phyloP scores from a whole-genome alignment of 192 early-diverging fungal species.

The Backusella tuberculispora region DNA sequence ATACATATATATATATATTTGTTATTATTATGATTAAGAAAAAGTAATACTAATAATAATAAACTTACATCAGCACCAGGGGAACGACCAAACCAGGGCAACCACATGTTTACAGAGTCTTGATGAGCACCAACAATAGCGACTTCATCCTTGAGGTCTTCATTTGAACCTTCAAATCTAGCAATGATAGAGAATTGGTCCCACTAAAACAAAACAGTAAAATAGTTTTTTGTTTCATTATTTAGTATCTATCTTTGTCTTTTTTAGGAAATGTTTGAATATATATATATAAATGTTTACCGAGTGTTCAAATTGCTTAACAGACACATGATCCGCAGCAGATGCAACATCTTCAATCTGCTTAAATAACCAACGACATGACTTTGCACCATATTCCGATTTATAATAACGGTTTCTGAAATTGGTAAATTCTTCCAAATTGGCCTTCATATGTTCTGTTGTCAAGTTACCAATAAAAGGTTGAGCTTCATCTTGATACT shows the following conservation, averaged over 20 bases:
- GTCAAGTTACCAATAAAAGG: constrained; percentile 65
- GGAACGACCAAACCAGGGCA: constrained; percentile 74
- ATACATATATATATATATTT: background rate
- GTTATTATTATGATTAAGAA: background rate
- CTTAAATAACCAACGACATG: constrained; percentile 70
- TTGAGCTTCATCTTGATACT: constrained; percentile 62
- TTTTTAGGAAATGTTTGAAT: background rate
- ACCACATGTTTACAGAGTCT: constrained; percentile 86
- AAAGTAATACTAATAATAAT: background rate
- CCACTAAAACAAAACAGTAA: constrained; percentile 49
- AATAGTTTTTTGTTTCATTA: too few species aligned
- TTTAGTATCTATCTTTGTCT: background rate
- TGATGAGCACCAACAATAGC: constrained; percentile 92
- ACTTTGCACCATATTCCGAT: constrained; percentile 64
- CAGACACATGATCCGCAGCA: constrained; percentile 59
- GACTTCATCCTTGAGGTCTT: constrained; percentile 53
- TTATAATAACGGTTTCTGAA: constrained; percentile 95
- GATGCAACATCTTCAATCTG: constrained; percentile 57
- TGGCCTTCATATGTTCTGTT: constrained; percentile 66
- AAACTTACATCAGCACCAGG: constrained; percentile 66
- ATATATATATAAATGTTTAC: constrained; percentile 27
- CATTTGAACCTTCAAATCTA: constrained; percentile 70
- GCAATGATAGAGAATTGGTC: constrained; percentile 83
- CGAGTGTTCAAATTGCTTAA: constrained; percentile 75
- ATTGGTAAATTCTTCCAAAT: constrained; percentile 74